Percentiles rank a stretch among this genome's conserved stretches.
phyloP scores from a whole-genome alignment of 441 rosid genomes.

The Mallotus japonicus region DNA sequence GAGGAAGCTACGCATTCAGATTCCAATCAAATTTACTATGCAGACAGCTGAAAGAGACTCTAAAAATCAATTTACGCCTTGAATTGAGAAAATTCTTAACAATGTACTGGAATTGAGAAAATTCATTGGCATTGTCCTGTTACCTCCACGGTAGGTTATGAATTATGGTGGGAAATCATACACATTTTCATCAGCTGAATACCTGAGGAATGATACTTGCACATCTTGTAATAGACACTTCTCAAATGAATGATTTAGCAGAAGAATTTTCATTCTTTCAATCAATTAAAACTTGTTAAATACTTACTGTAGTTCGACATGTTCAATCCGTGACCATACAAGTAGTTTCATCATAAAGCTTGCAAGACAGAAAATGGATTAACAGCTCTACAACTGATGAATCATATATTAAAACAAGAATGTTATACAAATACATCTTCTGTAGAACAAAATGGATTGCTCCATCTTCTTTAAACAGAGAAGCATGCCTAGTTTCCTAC shows the following conservation, averaged over 20 bases:
- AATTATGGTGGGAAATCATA: background rate
- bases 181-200: no score
- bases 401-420: conserved; percentile 18
- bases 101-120: background rate
- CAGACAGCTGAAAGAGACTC: background rate
- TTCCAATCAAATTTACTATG: background rate
- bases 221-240: no score
- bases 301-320: background rate
- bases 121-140: background rate
- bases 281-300: background rate
- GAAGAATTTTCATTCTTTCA: no score
- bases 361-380: conserved; percentile 11
- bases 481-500: conserved; percentile 10
- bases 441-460: conserved; percentile 4
- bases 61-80: background rate
- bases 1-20: conserved; percentile 1
- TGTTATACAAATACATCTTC: conserved; percentile 24
- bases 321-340: background rate
- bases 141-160: no score
- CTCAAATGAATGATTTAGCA: no score
- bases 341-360: background rate
- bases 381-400: background rate
- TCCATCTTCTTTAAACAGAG: conserved; percentile 28
- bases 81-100: background rate
- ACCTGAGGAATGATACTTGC: no score